Conservation (phyloP, 306 rosid genomes). For the Lagenaria siceraria region DNA sequence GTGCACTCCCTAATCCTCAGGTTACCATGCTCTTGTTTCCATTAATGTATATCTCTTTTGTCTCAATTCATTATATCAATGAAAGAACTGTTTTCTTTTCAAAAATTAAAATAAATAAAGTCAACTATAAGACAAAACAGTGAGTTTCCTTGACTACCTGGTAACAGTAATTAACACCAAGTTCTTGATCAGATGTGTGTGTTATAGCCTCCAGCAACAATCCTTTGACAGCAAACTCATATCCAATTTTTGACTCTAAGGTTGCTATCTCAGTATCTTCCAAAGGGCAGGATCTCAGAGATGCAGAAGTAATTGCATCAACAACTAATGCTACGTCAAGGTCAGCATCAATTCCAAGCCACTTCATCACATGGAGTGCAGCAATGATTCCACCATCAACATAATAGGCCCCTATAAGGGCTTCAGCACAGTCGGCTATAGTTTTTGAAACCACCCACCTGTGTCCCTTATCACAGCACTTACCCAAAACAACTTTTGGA, state of each 20-base stretch:
- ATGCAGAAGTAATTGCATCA: constrained; percentile 52
- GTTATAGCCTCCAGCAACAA: constrained; percentile 75
- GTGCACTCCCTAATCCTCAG: too few species aligned
- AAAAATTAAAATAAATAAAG: too few species aligned
- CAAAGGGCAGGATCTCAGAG: constrained; percentile 40
- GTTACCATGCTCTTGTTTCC: too few species aligned
- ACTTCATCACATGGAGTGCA: constrained; percentile 68
- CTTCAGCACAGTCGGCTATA: constrained; percentile 86
- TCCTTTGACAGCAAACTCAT: constrained; percentile 67
- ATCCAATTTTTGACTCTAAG: constrained; percentile 61
- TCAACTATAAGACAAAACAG: not conserved
- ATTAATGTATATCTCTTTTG: too few species aligned
- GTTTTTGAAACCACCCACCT: constrained; percentile 89
- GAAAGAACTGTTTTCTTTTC: too few species aligned
- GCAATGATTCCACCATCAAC: constrained; percentile 69
- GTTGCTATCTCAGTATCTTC: constrained; percentile 38
- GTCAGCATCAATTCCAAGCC: constrained; percentile 64
- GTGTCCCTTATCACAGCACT: constrained; percentile 77
- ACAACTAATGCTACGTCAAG: constrained; percentile 55
- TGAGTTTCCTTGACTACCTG: constrained; percentile 38
- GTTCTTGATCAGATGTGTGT: constrained; percentile 53
- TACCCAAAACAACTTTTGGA: constrained; percentile 58
- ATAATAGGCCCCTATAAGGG: constrained; percentile 83
- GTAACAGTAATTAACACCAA: constrained; percentile 50
- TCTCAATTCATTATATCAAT: too few species aligned